These are phyloP conservation scores for Yamadazyma conglobata DNA, from an alignment of 1,139 yeast genomes.

Conservation along the genomic window DNA sequence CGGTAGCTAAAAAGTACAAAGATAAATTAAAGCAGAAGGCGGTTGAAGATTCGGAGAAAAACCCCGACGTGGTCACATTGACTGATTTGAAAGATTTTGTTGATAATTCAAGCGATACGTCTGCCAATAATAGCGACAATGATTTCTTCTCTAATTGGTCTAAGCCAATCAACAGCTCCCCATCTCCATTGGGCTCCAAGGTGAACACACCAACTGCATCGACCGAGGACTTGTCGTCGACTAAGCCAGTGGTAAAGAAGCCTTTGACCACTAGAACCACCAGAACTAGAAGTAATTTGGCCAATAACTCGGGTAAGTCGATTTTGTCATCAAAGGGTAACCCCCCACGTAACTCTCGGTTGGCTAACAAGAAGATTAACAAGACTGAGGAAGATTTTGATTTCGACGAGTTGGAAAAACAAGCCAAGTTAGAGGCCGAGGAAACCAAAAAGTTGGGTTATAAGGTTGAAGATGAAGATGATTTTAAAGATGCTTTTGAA, in stretches of 20 bases:
- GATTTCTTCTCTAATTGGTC: slow-evolving; percentile 94
- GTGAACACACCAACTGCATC: slow-evolving; percentile 46
- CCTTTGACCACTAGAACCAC: slow-evolving; percentile 19
- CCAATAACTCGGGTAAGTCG: slow-evolving; percentile 24
- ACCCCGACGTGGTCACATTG: slow-evolving; percentile 64
- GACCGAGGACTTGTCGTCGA: slow-evolving; percentile 31
- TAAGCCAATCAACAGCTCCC: slow-evolving; percentile 57
- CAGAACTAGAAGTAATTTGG: slow-evolving; percentile 9
- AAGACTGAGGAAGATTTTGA: slow-evolving; percentile 68
- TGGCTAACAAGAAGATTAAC: slow-evolving; percentile 47
- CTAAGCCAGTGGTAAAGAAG: slow-evolving; percentile 21
- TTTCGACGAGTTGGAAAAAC: slow-evolving; percentile 86
- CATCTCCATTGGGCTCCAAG: slow-evolving; percentile 51
- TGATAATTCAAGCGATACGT: slow-evolving; percentile 28
- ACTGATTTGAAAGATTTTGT: slow-evolving; percentile 51
- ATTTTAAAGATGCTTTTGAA: slow-evolving; percentile 3
- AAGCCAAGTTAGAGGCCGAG: slow-evolving; percentile 80
- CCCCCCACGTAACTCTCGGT: slow-evolving; percentile 54
- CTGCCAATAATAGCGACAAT: slow-evolving; percentile 22
- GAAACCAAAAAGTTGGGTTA: slow-evolving; percentile 71
- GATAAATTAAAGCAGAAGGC: slow-evolving; percentile 72
- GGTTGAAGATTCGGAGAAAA: slow-evolving; percentile 59
- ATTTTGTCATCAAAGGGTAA: slow-evolving; percentile 41
- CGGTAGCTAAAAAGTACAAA: slow-evolving; percentile 74
- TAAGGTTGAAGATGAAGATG: slow-evolving; percentile 33